Base-by-base conservation (phyloP, 164 flowering plant species). In the Macadamia integrifolia region DNA sequence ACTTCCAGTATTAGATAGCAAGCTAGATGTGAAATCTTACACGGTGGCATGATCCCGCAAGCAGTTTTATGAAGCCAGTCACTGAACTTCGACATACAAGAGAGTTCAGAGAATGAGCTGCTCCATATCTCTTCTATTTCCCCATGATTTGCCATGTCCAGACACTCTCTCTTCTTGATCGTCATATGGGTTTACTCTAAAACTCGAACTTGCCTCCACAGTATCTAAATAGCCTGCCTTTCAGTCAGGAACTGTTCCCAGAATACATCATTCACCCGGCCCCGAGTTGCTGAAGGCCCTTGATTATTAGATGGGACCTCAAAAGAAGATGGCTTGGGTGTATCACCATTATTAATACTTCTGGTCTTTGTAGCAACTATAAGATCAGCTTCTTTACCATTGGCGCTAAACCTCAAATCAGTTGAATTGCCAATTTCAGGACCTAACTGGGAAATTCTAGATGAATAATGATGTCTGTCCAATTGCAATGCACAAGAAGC, bases 191-290 rank as follows among this genome's bases (percentile, higher is more conserved):
- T 75, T 78, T 29, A 71, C 78, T 70, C 87, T 72, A 60, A 80
- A 78, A 64, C 58, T 75, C 23, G 94, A 91, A 72, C 87, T 86
- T 13, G 98, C 90, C 74, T 90, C 96, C 81, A 91, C 97, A 74
- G 80, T 86, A 35, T 93, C 96, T 3, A 90, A 76, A 67, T 85
- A 82, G 13, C 93, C 98, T 6, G 98, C 70, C 90, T 88, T 79
- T 93, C 98, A 11, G 98, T 89, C 14, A 93, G 81, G 59, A 88
- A 93, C 71, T 88, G 97, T 77, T 91, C 98, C 98, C 98, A 93
- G 76, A 93, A 93, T 3, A 79, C 84, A 82, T 94, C 99, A 73
- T 94, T 94, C 15, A 84, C 97, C 71, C 84, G 78, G 60, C 71
- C 82, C 64, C 73, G 87, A 58, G 77, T 65, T 66, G 83, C 79